These are phyloP conservation scores for Annulohypoxylon maeteangense DNA, from an alignment of 495 filamentous ascomycete genomes.

Conservation along the genomic window DNA sequence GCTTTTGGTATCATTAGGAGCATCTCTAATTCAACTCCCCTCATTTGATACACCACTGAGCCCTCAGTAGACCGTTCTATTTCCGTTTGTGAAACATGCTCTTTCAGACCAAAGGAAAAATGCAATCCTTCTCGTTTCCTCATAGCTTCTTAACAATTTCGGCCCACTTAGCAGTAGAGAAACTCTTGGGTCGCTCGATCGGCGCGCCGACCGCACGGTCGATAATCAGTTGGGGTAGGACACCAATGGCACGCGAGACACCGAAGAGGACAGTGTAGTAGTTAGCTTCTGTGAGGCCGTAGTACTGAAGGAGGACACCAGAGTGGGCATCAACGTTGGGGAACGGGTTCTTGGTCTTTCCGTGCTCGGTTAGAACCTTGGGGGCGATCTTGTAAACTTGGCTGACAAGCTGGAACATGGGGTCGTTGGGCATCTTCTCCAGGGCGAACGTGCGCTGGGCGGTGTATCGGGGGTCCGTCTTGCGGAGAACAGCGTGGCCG, in stretches of 20 bases:
- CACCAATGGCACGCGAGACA: constrained; percentile 96
- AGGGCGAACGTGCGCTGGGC: constrained; percentile 97
- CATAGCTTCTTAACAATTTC: constrained; percentile 91
- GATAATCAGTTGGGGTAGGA: constrained; percentile 98
- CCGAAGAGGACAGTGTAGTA: constrained; percentile 99
- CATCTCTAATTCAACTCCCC: constrained; percentile 48
- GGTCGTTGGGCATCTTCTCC: constrained; percentile 87
- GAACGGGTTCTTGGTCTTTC: constrained; percentile 92
- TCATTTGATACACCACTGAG: constrained; percentile 41
- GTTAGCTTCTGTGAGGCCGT: constrained; percentile 97
- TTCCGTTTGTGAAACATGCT: constrained; percentile 53
- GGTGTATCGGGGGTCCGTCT: constrained; percentile 98
- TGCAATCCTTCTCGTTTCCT: constrained; percentile 53
- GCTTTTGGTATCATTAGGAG: constrained; percentile 51
- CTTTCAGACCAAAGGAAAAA: constrained; percentile 42
- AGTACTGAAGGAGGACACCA: constrained; percentile 98
- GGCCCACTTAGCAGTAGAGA: constrained; percentile 95
- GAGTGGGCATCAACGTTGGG: constrained; percentile 74
- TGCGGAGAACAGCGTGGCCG: constrained; percentile 97
- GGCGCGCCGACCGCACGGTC: constrained; percentile 94
- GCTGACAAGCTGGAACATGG: constrained; percentile 99
- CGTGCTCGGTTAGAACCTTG: constrained; percentile 96
- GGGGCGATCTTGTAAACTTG: constrained; percentile 99
- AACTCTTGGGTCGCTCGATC: constrained; percentile 91
- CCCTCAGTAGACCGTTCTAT: constrained; percentile 43